Evolutionary conservation across 768 basidiomycete species (phyloP), one percentile per base, ranked within the genome.

Genomic region (Sporobolomyces roseus): DNA sequence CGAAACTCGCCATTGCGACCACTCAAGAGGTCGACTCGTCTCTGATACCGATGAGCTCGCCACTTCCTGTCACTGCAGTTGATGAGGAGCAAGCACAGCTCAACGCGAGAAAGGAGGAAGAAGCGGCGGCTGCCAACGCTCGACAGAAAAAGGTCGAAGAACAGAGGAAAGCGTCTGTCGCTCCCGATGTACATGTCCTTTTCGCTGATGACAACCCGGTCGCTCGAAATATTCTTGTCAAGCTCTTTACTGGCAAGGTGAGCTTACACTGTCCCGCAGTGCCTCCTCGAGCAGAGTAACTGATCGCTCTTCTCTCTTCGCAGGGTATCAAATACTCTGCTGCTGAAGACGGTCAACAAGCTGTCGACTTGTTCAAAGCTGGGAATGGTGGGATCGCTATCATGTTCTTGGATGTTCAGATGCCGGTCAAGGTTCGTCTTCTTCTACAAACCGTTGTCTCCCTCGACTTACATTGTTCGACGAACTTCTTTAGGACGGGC

Each of bases 161-260:
- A 29, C 38, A 45, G 19, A 3, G 56, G 7, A 46, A 48, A 30
- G 19, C 10, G 2, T 60, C 43, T 1, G 16, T 41, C 2, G 45
- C 25, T n/a, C 35, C 51, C 19, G 21, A 63, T 17, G 50, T 66
- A 21, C 46, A 49, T 3, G 65, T 71, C 1, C 65, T 71, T 27
- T 41, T 59, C 32, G 70, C 69, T 19, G 70, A 71, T 25, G 70
- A 71, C 62, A 71, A 71, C n/a, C 56, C 45, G 12, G 53, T 71
- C 38, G 65, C 50, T 1, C 41, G 56, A 35, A 66, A 66, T 45
- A 61, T 71, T 32, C 68, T 69, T 35, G 27, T 55, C 62, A 69
- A 69, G 36, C 63, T 69, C 23, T 60, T 69, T 14, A 32, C 52
- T 10, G 63, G 63, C 33, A 69, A 69, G 58, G 58, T 60, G n/a